These are phyloP conservation scores for Daldinia childiae DNA, from an alignment of 495 filamentous ascomycete genomes.

Conservation along the genomic window DNA sequence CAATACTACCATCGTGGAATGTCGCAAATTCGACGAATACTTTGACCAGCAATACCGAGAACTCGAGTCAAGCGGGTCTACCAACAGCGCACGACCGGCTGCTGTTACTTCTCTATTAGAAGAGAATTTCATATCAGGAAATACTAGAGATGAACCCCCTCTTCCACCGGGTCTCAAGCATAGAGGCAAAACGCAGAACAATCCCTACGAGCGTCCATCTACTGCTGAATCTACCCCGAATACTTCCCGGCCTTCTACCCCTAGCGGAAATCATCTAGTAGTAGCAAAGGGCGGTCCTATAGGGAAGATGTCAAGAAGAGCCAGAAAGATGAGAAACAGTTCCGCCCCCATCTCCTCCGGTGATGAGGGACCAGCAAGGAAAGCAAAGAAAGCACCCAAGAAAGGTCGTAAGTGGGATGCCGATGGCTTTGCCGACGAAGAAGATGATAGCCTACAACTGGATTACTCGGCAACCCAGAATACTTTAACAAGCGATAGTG, in stretches of 20 bases:
- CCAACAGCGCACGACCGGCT: constrained; percentile 45
- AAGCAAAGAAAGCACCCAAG: constrained; percentile 72
- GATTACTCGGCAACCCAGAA: constrained; percentile 80
- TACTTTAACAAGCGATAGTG: constrained; percentile 60
- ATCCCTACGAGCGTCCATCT: constrained; percentile 56
- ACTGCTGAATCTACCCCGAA: constrained; percentile 71
- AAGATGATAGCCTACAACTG: constrained; percentile 73
- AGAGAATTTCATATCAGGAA: constrained; percentile 51
- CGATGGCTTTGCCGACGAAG: constrained; percentile 87
- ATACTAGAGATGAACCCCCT: constrained; percentile 56
- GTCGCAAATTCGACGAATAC: constrained; percentile 84
- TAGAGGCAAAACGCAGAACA: constrained; percentile 41
- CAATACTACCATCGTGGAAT: constrained; percentile 77
- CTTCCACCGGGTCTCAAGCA: constrained; percentile 53
- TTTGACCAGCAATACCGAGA: constrained; percentile 92
- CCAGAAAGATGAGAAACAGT: constrained; percentile 75
- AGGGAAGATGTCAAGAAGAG: constrained; percentile 79
- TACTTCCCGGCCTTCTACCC: constrained; percentile 80
- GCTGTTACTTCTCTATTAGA: constrained; percentile 53
- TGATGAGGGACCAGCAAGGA: constrained; percentile 72
- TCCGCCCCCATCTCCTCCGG: constrained; percentile 81
- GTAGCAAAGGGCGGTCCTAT: constrained; percentile 76
- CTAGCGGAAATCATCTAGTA: constrained; percentile 69
- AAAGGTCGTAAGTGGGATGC: constrained; percentile 91
- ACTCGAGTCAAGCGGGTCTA: constrained; percentile 66